Evolutionary conservation across 805 yeast genomes (phyloP).

Genomic region (Clavispora phyllophila): DNA sequence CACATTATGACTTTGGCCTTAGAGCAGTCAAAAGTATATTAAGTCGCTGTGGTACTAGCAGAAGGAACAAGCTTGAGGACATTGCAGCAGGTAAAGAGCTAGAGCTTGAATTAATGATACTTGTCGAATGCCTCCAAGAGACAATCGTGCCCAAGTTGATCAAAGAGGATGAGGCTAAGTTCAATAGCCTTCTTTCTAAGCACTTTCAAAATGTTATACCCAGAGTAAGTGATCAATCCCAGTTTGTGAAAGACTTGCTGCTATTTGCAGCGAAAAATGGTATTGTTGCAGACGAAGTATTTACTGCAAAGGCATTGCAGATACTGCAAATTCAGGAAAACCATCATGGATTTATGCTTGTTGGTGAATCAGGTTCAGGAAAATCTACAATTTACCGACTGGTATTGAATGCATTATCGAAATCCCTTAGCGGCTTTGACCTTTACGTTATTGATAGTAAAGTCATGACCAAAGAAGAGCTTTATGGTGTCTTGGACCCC

Average conservation of each 20-base stretch:
- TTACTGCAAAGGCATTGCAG: conserved; percentile 57
- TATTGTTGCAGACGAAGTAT: conserved; percentile 28
- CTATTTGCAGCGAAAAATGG: conserved; percentile 28
- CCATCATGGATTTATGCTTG: conserved; percentile 77
- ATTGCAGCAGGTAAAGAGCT: not conserved
- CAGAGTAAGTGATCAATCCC: conserved; percentile 17
- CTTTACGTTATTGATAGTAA: conserved; percentile 65
- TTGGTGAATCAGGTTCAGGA: conserved; percentile 74
- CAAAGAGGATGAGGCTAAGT: conserved; percentile 41
- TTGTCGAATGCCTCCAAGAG: conserved; percentile 52
- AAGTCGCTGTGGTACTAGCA: conserved; percentile 49
- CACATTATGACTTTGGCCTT: conserved; percentile 88
- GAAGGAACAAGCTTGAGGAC: conserved; percentile 14
- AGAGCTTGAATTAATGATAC: conserved; percentile 19
- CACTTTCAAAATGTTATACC: conserved; percentile 13
- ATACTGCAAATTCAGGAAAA: conserved; percentile 53
- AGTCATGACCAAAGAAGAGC: conserved; percentile 55
- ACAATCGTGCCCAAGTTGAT: conserved; percentile 66
- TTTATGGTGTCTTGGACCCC: conserved; percentile 69
- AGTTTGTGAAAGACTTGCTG: conserved; percentile 22
- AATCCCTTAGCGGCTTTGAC: conserved; percentile 32
- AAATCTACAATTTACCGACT: conserved; percentile 54
- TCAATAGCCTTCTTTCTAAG: conserved; percentile 17
- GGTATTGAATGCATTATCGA: conserved; percentile 41
- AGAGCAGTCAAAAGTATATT: conserved; percentile 72